These are phyloP conservation scores for Silene coronaria DNA, from an alignment of 179 eudicot genomes.

Conservation along the genomic window DNA sequence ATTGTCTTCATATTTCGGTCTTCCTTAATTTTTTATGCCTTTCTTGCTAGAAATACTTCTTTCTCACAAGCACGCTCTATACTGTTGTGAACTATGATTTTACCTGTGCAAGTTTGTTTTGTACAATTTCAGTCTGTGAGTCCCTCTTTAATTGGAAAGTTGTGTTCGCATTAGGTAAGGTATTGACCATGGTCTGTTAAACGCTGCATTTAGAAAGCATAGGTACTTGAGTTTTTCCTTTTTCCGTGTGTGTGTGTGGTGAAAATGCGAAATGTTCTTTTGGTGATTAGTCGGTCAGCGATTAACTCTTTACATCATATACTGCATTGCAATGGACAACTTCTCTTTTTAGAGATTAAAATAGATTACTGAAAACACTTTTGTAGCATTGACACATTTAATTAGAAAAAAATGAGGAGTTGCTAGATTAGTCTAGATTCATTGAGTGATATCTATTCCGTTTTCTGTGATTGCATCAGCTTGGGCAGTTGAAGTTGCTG, in stretches of 20 bases:
- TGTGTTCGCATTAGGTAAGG: no score
- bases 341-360: no score
- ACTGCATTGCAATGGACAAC: no score
- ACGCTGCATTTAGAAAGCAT: no score
- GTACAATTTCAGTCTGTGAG: background rate
- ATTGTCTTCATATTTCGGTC: background rate
- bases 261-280: no score
- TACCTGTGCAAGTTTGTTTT: background rate
- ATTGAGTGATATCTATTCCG: conserved; percentile 20
- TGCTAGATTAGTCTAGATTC: background rate
- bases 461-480: conserved; percentile 47
- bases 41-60: background rate
- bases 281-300: background rate
- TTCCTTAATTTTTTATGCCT: background rate
- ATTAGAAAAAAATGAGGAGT: no score
- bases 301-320: background rate
- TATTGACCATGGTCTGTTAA: no score
- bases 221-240: no score
- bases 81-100: background rate
- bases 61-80: background rate
- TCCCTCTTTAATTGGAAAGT: no score
- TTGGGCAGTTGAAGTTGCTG: conserved; percentile 99
- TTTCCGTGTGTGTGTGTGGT: no score
- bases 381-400: background rate
- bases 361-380: background rate